phyloP scores from a whole-genome alignment of 768 basidiomycete species.

The Sarcodon sp. region DNA sequence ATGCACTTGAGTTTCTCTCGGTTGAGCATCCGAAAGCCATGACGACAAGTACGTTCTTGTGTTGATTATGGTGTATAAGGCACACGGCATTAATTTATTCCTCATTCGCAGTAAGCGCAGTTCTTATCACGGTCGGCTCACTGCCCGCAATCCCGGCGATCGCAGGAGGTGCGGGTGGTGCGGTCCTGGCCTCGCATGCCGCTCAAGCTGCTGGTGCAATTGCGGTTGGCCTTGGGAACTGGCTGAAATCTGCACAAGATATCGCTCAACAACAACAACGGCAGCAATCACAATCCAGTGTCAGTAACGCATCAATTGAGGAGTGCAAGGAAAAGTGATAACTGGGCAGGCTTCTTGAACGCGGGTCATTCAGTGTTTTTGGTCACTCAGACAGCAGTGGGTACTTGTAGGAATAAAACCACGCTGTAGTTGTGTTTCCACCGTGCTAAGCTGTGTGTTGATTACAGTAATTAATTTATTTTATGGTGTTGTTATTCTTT shows the following conservation, averaged over 20 bases:
- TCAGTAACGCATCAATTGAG: no score
- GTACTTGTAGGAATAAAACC: no score
- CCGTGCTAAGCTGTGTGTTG: no score
- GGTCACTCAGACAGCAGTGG: no score
- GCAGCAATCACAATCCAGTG: not conserved
- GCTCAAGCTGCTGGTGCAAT: slow-evolving; percentile 73
- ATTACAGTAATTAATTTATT: no score
- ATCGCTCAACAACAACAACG: slow-evolving; percentile 2
- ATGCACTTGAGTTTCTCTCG: slow-evolving; percentile 61
- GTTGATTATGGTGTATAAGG: no score
- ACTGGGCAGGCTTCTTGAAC: no score
- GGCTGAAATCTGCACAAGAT: slow-evolving; percentile 37
- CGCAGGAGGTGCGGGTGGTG: slow-evolving; percentile 56
- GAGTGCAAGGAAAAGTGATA: no score
- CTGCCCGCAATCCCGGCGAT: slow-evolving; percentile 63
- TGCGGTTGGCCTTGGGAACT: slow-evolving; percentile 58
- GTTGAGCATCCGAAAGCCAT: slow-evolving; percentile 67
- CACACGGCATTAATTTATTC: no score
- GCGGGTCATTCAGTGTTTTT: no score
- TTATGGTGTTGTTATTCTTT: no score
- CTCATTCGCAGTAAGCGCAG: slow-evolving; percentile 45
- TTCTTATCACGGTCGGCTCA: slow-evolving; percentile 69
- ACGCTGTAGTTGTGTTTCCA: no score
- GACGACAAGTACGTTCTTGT: slow-evolving; percentile 18
- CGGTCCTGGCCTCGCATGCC: slow-evolving; percentile 57